Evolutionary conservation across 2,329 filamentous ascomycete species (phyloP), one percentile per base, ranked within the genome.

Genomic region (Pseudofabraea citricarpa): DNA sequence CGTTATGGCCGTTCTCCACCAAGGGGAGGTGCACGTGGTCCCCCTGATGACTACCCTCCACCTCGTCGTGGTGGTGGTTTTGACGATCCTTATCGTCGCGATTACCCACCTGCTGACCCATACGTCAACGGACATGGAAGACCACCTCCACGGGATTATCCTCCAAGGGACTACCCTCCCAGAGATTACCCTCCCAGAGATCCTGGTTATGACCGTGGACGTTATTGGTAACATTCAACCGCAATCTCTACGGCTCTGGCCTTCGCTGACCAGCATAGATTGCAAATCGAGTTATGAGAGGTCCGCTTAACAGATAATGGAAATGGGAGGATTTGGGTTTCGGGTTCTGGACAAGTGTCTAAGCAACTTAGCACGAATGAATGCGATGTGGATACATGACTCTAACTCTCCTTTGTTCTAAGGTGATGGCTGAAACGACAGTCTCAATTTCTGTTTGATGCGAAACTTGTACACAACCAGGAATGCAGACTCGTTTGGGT

Each of bases 1-100:
- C 79, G 84, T 39, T 90, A 90, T 40, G 89, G 90, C 59, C 84
- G 88, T 45, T 89, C 87, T 44, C 88, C 89, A 48, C 85, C 86
- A 35, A 84, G 86, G 53, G 83, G 85, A 51, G 27, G 27, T 15
- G 16, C 13, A 31, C 74, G 76, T 52, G 74, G 72, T 18, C 83
- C 85, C 35, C 73, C 86, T 51, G 85, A 90, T 49, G 90, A 95
- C 59, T 93, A 95, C 55, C 80, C 81, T 43, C 80, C 81, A 51
- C 78, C 77, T 45, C 73, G 75, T 43, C 74, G 85, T 50, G 74
- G 77, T 53, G 77, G 52, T 72, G 18, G 35, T 22, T 19, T 19
- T 22, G 35, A 21, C 4, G 35, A 31, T 5, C 27, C 27, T n/a
- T 31, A 31, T 31, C 27, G 85, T 46, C 87, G 86, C 58, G 85